Conservation (phyloP, 2,329 filamentous ascomycete genomes). For the Chrysosporium keratinophilum region DNA sequence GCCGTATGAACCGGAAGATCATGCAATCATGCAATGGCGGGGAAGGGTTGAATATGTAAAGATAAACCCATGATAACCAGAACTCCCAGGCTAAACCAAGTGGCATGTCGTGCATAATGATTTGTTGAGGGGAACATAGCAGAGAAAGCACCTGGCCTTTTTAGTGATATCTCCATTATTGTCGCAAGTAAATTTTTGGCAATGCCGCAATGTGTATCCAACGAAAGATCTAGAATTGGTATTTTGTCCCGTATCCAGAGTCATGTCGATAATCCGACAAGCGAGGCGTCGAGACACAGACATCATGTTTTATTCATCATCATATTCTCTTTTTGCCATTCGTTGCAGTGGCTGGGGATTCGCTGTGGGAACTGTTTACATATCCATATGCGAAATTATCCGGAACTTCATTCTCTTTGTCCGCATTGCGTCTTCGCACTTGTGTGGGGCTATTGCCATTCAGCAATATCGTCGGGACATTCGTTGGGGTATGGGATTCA, state of each 20-base stretch:
- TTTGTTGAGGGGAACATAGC: neutral
- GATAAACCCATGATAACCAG: slow-evolving; percentile 5
- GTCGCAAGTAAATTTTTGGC: neutral
- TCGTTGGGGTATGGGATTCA: neutral
- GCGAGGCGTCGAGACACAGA: neutral
- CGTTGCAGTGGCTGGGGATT: neutral
- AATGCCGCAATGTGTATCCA: neutral
- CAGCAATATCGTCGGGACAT: slow-evolving; percentile 7
- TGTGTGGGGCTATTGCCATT: slow-evolving; percentile 2
- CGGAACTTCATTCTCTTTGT: slow-evolving; percentile 7
- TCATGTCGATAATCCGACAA: neutral
- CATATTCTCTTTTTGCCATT: slow-evolving; percentile 4
- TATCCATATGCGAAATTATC: neutral
- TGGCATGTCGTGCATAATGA: neutral
- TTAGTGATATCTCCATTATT: neutral
- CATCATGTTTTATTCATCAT: neutral
- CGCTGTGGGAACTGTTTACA: neutral
- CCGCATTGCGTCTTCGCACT: neutral
- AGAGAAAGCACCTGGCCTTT: neutral
- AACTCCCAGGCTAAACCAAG: slow-evolving; percentile 6
- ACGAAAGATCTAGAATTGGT: neutral
- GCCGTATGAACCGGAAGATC: neutral
- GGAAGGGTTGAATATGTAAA: neutral
- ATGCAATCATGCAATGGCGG: neutral
- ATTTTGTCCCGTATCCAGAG: neutral